phyloP scores from a whole-genome alignment of 352 stramenopile species.

The Elongisporangium anandrum region DNA sequence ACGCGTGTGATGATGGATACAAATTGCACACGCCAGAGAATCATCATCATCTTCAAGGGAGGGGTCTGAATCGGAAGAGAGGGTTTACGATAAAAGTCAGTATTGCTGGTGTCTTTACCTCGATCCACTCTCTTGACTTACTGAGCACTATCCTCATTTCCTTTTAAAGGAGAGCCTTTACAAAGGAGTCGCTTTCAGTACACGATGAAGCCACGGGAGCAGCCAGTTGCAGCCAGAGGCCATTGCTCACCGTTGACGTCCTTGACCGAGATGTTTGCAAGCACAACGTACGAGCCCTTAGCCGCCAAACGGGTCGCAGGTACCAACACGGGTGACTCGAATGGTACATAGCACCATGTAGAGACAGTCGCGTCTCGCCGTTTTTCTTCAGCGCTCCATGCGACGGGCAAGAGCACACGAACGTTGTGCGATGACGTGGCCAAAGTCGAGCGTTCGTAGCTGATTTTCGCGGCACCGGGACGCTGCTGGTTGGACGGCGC shows the following conservation, averaged over 20 bases:
- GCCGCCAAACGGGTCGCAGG: constrained; percentile 19
- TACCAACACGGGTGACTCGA: constrained; percentile 40
- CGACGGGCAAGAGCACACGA: neutral
- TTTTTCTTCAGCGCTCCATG: neutral
- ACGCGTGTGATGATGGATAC: neutral
- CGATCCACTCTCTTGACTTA: neutral
- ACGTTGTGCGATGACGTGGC: neutral
- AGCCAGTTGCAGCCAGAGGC: constrained; percentile 31
- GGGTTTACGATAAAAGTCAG: neutral
- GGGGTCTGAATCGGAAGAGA: neutral
- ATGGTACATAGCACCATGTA: constrained; percentile 19
- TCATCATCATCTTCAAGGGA: too few relatives aligned
- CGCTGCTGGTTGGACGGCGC: constrained; percentile 12
- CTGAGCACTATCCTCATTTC: neutral
- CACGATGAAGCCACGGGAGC: constrained; percentile 44
- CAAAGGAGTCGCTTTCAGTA: too few relatives aligned
- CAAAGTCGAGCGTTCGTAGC: neutral
- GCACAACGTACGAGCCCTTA: constrained; percentile 45
- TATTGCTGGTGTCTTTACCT: neutral
- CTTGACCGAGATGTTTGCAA: constrained; percentile 24
- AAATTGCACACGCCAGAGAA: neutral
- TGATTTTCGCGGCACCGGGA: neutral
- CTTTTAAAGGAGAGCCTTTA: neutral
- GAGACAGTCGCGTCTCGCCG: neutral
- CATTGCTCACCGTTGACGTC: constrained; percentile 25